Conservation (phyloP, 2,329 filamentous ascomycete species). For the Phaeosphaeria sp. region DNA sequence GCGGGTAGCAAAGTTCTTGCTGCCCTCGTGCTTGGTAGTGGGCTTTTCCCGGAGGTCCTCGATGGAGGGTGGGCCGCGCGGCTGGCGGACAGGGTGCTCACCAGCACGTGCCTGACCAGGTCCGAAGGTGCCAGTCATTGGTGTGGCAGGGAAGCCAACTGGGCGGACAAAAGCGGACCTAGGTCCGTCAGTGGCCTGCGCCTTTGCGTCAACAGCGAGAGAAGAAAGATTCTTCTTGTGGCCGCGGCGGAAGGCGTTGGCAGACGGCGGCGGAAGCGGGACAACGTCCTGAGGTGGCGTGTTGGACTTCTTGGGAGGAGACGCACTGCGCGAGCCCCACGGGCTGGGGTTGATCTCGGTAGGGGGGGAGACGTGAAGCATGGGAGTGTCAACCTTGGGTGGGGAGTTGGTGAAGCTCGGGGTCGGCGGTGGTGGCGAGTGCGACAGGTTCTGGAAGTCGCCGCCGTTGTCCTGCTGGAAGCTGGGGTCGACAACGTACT, state of each 20-base stretch:
- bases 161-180: slow-evolving; percentile 69
- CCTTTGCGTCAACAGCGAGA: slow-evolving; percentile 64
- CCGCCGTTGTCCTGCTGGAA: slow-evolving; percentile 53
- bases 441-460: slow-evolving; percentile 44
- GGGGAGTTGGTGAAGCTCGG: slow-evolving; percentile 46
- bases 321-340: slow-evolving; percentile 67
- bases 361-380: slow-evolving; percentile 84
- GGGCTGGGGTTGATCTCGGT: slow-evolving; percentile 63
- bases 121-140: slow-evolving; percentile 84
- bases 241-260: slow-evolving; percentile 89
- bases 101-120: slow-evolving; percentile 92
- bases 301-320: slow-evolving; percentile 67
- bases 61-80: slow-evolving; percentile 86
- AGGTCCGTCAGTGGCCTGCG: slow-evolving; percentile 67
- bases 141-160: slow-evolving; percentile 76
- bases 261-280: slow-evolving; percentile 85
- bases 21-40: slow-evolving; percentile 91
- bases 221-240: slow-evolving; percentile 87
- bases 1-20: slow-evolving; percentile 94
- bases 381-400: slow-evolving; percentile 54
- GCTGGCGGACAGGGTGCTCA: slow-evolving; percentile 92
- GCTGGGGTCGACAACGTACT: slow-evolving; percentile 77
- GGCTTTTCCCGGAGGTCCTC: slow-evolving; percentile 91
- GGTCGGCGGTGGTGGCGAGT: slow-evolving; percentile 58
- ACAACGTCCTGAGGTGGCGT: slow-evolving; percentile 73